Evolutionary conservation across 805 yeast species (phyloP), one percentile per base, ranked within the genome.

Genomic region (Cyberlindnera euphorbiae): DNA sequence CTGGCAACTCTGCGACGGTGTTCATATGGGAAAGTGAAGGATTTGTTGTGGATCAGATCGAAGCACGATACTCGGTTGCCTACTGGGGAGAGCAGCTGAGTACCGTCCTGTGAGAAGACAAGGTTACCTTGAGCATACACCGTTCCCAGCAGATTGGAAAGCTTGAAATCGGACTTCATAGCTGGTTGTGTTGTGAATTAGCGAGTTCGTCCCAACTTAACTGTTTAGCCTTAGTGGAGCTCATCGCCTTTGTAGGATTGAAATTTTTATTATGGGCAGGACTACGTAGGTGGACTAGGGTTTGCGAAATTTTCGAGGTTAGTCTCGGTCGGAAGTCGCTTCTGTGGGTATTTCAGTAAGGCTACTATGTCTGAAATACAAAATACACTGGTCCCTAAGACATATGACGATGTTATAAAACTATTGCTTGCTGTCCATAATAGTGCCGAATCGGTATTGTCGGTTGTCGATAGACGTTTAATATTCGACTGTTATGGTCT

Each of bases 41-140:
- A 84, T 49, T 77, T 80, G 59, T 82, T 88, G 54, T 84, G 81
- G 34, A 84, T 69, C 44, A 90, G 67, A 61, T 93, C 96, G 62
- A 89, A 93, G 38, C 84, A 85, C 13, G 88, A 72, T 21, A 93
- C 89, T 55, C 97, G 65, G 59, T 90, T 93, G 11, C 98, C 98
- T 4, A 93, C 97, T 0, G 98, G 97, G 41, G 93, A 80, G 30
- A 93, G 62, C 23, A 93, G 67, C 38, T 76, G 73, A 9, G 82
- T 77, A 3, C 98, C 98, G 55, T 89, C 96, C 1, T 80, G 76
- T 1, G 95, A 80, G 64, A 82, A 93, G 5, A 81, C 69, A 18
- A 93, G 63, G 58, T 90, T 88, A n/a, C 97, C 98, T 55, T 82
- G 85, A 33, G 94, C 70, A 56, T 93, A 93, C 4, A 93, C 97